A percentile compares a stretch with the other conserved stretches of the same genome.
Conservation (phyloP, 768 basidiomycete species). For the Sporobolomyces roseus region DNA sequence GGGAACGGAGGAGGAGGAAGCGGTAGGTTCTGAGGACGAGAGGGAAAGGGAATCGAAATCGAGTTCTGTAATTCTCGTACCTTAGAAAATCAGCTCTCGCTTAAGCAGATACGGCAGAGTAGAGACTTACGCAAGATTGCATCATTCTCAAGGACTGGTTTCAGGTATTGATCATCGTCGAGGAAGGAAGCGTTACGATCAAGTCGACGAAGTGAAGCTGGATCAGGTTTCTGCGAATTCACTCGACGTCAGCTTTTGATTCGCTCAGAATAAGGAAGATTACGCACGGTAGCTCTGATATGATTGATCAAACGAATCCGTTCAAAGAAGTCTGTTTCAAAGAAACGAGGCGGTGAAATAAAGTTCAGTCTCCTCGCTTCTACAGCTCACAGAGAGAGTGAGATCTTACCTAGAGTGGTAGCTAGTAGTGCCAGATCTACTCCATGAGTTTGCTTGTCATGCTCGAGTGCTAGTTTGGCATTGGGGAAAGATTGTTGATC, state of each 20-base stretch:
- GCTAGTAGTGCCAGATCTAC: conserved; percentile 62
- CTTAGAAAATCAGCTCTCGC: neutral
- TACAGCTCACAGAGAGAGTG: neutral
- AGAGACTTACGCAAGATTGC: conserved; percentile 72
- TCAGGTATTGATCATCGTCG: conserved; percentile 70
- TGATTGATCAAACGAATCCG: conserved; percentile 80
- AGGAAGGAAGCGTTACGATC: conserved; percentile 58
- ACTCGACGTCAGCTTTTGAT: no score
- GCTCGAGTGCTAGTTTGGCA: conserved; percentile 58
- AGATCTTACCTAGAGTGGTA: conserved; percentile 57
- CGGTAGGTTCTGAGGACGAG: neutral
- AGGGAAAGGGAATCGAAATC: conserved; percentile 58
- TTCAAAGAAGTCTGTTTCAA: conserved; percentile 62
- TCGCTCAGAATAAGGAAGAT: conserved; percentile 7
- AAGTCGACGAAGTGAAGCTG: conserved; percentile 36
- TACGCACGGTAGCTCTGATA: conserved; percentile 69
- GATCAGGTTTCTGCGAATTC: conserved; percentile 57
- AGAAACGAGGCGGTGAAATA: neutral
- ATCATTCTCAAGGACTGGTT: conserved; percentile 78
- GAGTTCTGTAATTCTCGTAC: conserved; percentile 58
- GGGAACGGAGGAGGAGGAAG: conserved; percentile 3
- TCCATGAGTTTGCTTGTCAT: conserved; percentile 61
- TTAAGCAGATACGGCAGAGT: neutral
- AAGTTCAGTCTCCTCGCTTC: neutral
- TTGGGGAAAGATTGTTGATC: conserved; percentile 60